Evolutionary conservation across 805 yeast genomes (phyloP).

Genomic region (Cyberlindnera lachancei): DNA sequence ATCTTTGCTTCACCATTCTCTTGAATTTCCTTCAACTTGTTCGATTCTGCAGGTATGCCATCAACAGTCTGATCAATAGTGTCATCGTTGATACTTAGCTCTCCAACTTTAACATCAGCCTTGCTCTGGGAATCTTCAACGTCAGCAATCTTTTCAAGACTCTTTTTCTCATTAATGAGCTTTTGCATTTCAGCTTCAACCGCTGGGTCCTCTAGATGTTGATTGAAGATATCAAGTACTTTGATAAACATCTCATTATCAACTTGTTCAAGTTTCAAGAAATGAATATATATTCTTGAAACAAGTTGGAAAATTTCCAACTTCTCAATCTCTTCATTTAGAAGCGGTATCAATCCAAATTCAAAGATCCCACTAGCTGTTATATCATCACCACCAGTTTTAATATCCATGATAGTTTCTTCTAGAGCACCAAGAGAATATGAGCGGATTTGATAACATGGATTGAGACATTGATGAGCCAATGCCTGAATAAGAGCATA

Average conservation of each 20-base stretch:
- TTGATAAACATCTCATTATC: slow-evolving; percentile 32
- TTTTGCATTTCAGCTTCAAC: slow-evolving; percentile 32
- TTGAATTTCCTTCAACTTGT: too few relatives aligned
- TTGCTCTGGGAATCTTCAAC: too few relatives aligned
- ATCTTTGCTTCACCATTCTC: too few relatives aligned
- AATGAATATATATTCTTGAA: slow-evolving; percentile 55
- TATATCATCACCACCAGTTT: slow-evolving; percentile 29
- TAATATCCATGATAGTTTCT: slow-evolving; percentile 28
- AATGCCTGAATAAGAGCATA: slow-evolving; percentile 70
- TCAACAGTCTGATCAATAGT: too few relatives aligned
- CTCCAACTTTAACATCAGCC: too few relatives aligned
- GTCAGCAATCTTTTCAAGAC: too few relatives aligned
- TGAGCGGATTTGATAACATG: slow-evolving; percentile 68
- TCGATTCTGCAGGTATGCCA: too few relatives aligned
- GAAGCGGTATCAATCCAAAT: slow-evolving; percentile 66
- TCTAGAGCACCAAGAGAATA: slow-evolving; percentile 61
- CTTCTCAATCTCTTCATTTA: slow-evolving; percentile 60
- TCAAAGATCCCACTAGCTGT: slow-evolving; percentile 56
- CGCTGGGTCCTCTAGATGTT: slow-evolving; percentile 30
- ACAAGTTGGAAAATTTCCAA: slow-evolving; percentile 58
- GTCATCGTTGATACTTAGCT: too few relatives aligned
- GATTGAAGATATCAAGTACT: slow-evolving; percentile 31
- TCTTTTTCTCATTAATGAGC: slow-evolving; percentile 30
- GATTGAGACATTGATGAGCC: slow-evolving; percentile 85
- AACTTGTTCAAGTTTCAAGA: slow-evolving; percentile 29